phyloP scores from a whole-genome alignment of 1,284 basidiomycete genomes.

The Microbotryum intermedium region DNA sequence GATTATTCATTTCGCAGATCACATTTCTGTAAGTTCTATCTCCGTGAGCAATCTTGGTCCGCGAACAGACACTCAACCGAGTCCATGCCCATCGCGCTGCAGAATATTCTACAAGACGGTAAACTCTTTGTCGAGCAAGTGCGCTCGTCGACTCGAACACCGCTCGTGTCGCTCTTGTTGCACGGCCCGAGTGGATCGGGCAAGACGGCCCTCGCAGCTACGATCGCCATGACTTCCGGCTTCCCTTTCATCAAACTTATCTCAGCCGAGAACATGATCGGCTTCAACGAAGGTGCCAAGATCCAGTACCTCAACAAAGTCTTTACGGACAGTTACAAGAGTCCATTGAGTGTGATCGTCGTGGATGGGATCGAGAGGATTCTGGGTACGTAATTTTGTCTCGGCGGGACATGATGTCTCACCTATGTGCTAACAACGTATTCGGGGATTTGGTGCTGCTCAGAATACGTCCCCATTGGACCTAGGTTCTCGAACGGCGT shows the following conservation, averaged over 20 bases:
- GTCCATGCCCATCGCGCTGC: conserved; percentile 29
- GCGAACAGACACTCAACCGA: conserved; percentile 55
- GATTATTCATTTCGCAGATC: conserved; percentile 77
- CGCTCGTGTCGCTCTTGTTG: conserved; percentile 80
- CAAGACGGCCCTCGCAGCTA: conserved; percentile 91
- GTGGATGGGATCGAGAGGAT: conserved; percentile 90
- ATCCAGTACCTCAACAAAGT: conserved; percentile 86
- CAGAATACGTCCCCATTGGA: conserved; percentile 97
- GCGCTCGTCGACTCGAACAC: conserved; percentile 77
- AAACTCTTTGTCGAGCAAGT: conserved; percentile 92
- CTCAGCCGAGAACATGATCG: conserved; percentile 94
- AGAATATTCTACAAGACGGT: conserved; percentile 86
- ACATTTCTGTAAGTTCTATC: conserved; percentile 56
- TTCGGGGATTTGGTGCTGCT: not conserved
- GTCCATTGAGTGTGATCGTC: conserved; percentile 89
- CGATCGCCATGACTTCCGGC: conserved; percentile 82
- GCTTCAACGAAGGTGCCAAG: conserved; percentile 83
- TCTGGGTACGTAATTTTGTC: conserved; percentile 52
- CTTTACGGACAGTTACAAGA: conserved; percentile 95
- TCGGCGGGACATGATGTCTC: not conserved
- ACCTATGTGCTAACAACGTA: not conserved
- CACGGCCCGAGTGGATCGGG: conserved; percentile 84
- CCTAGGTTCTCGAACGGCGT: conserved; percentile 92
- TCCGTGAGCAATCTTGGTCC: conserved; percentile 59
- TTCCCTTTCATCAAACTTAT: conserved; percentile 99